A percentile compares a stretch with the other conserved stretches of the same genome.
Conservation (phyloP, 2,329 filamentous ascomycete species). For the Aureobasidium sp. region DNA sequence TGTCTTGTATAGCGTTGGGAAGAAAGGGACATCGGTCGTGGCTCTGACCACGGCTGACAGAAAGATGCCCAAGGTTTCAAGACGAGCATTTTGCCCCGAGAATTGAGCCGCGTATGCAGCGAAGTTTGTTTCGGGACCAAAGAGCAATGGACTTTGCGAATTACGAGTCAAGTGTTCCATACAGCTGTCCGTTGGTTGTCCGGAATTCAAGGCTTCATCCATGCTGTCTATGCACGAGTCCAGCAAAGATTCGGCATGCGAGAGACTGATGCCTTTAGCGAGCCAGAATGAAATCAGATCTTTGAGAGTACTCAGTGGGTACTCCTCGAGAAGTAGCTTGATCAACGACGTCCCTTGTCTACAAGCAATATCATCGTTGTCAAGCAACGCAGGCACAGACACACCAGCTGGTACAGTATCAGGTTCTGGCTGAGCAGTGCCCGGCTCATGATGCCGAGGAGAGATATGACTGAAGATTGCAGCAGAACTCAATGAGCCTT, state of each 20-base stretch:
- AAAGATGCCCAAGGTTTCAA: constrained; percentile 37
- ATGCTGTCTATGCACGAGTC: constrained; percentile 22
- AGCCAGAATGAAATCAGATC: constrained; percentile 23
- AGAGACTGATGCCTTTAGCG: constrained; percentile 23
- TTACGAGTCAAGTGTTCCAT: constrained; percentile 14
- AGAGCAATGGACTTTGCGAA: constrained; percentile 17
- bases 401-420: not conserved
- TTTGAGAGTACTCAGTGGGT: constrained; percentile 17
- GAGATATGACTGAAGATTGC: constrained; percentile 28
- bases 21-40: constrained; percentile 25
- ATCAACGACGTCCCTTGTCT: constrained; percentile 20
- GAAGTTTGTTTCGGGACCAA: not conserved
- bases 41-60: constrained; percentile 34
- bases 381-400: not conserved
- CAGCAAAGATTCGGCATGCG: constrained; percentile 23
- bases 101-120: constrained; percentile 18
- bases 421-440: constrained; percentile 17
- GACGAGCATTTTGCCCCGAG: constrained; percentile 27
- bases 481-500: constrained; percentile 28
- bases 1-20: constrained; percentile 27
- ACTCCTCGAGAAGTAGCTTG: constrained; percentile 17
- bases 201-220: constrained; percentile 17
- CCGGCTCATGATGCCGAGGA: constrained; percentile 5
- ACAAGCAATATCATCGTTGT: constrained; percentile 20
- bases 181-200: not conserved